Evolutionary conservation across 225 moss, liverwort and hornwort genomes (phyloP), one percentile per base, ranked within the genome.

Genomic region (Ulota crispa): DNA sequence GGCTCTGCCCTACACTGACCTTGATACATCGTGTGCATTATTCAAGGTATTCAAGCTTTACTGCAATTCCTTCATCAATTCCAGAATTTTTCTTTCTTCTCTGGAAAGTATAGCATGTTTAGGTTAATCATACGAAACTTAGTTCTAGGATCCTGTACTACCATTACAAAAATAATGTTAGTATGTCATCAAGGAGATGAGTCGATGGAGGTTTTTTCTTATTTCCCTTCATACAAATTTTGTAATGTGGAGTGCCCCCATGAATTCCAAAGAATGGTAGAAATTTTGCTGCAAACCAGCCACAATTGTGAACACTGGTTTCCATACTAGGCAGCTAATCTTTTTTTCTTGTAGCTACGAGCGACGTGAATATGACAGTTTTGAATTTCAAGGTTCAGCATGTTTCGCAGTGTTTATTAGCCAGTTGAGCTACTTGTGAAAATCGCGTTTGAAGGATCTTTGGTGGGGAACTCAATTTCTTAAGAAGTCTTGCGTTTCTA

Each of bases 81-180:
- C 54, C 19, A 45, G 69, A 7, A 16, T 4, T 12, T 53, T 14
- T 4, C 14, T 12, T 12, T 9, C 5, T 39, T 41, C 4, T 78
- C 21, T 21, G 1, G 2, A 47, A 64, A 11, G 56, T 36, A 24
- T 45, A 75, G 24, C 30, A 70, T 80, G 65, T 60, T n/a, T 23
- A 64, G 57, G 70, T 54, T 37, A 61, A 73, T 59, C 15, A 68
- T 34, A 54, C 34, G 64, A 47, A 28, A 50, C 50, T 56, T 70
- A 55, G n/a, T 74, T 69, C 5, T 68, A 56, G 62, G 43, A 75
- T 45, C 56, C 23, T 66, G 20, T 79, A 79, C 6, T 75, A 56
- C 75, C 55, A 61, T 73, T 12, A 26, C 34, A 2, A 5, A 20
- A 36, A 26, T 8, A 6, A 43, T 20, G 20, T 18, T 31, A 70